A percentile compares a stretch with the other conserved stretches of the same genome.
phyloP scores from a whole-genome alignment of 2,329 filamentous ascomycete genomes.

The Phyllachora maydis region DNA sequence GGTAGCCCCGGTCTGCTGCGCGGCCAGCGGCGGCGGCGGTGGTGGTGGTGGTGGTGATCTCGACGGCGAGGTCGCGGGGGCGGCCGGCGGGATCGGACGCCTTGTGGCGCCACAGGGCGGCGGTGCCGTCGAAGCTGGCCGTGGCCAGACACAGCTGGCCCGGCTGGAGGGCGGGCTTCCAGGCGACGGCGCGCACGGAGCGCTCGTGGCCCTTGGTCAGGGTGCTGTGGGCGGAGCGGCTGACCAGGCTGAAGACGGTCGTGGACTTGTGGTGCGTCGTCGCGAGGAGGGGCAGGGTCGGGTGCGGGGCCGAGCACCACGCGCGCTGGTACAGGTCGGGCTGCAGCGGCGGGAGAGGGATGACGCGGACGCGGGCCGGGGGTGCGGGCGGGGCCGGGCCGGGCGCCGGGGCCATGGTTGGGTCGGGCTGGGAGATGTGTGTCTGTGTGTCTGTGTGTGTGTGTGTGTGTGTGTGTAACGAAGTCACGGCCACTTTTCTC shows the following conservation, averaged over 20 bases:
- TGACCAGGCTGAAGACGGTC: conserved; percentile 72
- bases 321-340: conserved; percentile 48
- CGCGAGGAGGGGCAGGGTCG: conserved; percentile 69
- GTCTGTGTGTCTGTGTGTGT: too few species aligned
- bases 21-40: too few species aligned
- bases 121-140: conserved; percentile 83
- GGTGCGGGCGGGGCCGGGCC: neutral
- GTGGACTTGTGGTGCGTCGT: conserved; percentile 76
- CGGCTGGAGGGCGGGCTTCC: conserved; percentile 53
- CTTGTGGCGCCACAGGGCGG: conserved; percentile 61
- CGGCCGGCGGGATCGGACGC: too few species aligned
- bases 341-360: conserved; percentile 26
- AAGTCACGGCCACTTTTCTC: too few species aligned
- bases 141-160: conserved; percentile 65
- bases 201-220: conserved; percentile 80
- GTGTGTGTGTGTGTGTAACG: too few species aligned
- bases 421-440: too few species aligned
- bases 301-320: conserved; percentile 75
- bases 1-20: too few species aligned
- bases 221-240: conserved; percentile 57
- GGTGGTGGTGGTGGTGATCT: too few species aligned
- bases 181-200: conserved; percentile 66
- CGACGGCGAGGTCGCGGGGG: too few species aligned
- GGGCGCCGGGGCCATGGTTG: too few species aligned
- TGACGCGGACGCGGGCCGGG: conserved; percentile 13